Evolutionary conservation across 768 basidiomycete species (phyloP).

Genomic region (Boletus sp.): DNA sequence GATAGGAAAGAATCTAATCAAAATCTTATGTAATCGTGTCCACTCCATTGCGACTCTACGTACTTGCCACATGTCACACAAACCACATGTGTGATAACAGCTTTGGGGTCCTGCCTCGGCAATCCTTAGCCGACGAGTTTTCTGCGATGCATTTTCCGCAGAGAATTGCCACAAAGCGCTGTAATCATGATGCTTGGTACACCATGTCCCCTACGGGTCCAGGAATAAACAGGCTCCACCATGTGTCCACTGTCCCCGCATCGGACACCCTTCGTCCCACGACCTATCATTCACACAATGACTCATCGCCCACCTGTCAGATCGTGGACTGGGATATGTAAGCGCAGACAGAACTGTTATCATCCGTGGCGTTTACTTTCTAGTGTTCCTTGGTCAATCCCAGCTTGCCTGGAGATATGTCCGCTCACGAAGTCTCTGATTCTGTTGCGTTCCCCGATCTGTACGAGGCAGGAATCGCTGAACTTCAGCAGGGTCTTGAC

Average conservation of each 20-base stretch:
- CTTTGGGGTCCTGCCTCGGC: no score
- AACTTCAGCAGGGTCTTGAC: constrained; percentile 54
- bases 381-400: constrained; percentile 1
- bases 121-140: no score
- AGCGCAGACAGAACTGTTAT: background rate
- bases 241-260: background rate
- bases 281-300: background rate
- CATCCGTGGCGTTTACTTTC: constrained; percentile 1
- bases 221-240: background rate
- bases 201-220: no score
- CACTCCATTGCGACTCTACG: no score
- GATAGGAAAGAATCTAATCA: no score
- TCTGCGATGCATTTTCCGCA: no score
- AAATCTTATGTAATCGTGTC: no score
- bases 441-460: constrained; percentile 47
- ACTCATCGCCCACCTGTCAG: background rate
- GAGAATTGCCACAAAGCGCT: no score
- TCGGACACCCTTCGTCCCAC: no score
- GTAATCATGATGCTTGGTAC: no score
- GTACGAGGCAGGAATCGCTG: constrained; percentile 58
- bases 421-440: background rate
- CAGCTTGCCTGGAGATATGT: constrained; percentile 15
- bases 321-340: background rate
- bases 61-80: no score
- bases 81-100: no score